Base-by-base conservation (phyloP, 352 stramenopile species). In the Phytophthora podocarpi region DNA sequence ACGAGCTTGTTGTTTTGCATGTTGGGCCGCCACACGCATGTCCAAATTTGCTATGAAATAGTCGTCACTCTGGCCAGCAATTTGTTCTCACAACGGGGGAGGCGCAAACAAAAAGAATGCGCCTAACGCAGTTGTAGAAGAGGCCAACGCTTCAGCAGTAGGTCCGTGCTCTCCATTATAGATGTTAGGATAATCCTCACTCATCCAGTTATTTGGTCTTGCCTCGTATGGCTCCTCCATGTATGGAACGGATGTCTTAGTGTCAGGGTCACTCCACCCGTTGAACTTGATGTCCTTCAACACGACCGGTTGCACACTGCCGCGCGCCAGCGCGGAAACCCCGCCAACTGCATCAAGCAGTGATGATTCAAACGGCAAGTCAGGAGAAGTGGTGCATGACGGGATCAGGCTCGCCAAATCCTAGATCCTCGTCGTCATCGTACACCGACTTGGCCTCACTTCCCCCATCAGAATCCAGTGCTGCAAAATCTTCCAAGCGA, bases 191-290 rank as follows among this genome's bases (percentile, higher is more conserved):
- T 40, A 42, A 5, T 42, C 54, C 15, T 55, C 27, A 2, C n/a
- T 2, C 4, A 41, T 39, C 35, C 24, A 48, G 11, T 45, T 28
- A 4, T 27, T n/a, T n/a, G 54, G 32, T 6, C 42, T 21, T 2
- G 1, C 23, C 4, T 62, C 54, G 16, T 55, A 62, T 4, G 42
- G 54, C 12, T 42, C 54, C 1, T 62, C 26, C 42, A 62, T 49
- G 18, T 55, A 62, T 0, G 42, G 54, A n/a, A 24, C 49, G 5
- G 54, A 32, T 4, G 32, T 21, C 9, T 35, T 3, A n/a, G 16
- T 9, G 0, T 15, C 1, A 3, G 36, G 42, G 2, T 30, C 20
- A 11, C 35, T 37, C 45, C 55, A 50, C 2, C 55, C 55, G 9
- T 36, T 37, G 1, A n/a, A 0, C 1, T n/a, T 9, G 15, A 57